A percentile compares a stretch with the other conserved stretches of the same genome.
Evolutionary conservation across 805 yeast species (phyloP).

Genomic region (Suhomyces prunicola): DNA sequence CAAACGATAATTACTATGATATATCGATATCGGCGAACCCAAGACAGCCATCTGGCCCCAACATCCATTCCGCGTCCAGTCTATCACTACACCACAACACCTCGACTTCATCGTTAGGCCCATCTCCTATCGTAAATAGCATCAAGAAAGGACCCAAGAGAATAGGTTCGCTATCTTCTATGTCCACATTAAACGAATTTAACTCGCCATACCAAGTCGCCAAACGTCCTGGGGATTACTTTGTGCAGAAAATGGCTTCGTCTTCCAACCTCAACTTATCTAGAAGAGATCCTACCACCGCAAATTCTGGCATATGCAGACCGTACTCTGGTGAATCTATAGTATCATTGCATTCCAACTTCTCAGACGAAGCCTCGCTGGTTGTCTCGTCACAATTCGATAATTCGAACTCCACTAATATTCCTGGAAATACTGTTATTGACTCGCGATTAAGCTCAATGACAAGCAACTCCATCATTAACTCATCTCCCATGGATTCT

Average conservation of each 20-base stretch:
- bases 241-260: constrained; percentile 26
- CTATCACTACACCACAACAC: constrained; percentile 2
- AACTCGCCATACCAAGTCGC: constrained; percentile 1
- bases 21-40: constrained; percentile 12
- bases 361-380: constrained; percentile 36
- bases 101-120: constrained; percentile 2
- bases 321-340: constrained; percentile 35
- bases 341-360: constrained; percentile 27
- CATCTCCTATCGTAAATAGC: constrained; percentile 3
- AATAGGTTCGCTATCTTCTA: constrained; percentile 26
- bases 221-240: constrained; percentile 44
- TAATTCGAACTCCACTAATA: constrained; percentile 4
- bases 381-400: constrained; percentile 33
- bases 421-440: constrained; percentile 17
- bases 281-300: background rate
- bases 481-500: constrained; percentile 15
- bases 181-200: constrained; percentile 16
- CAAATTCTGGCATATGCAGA: constrained; percentile 7
- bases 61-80: constrained; percentile 2
- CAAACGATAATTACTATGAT: constrained; percentile 28
- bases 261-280: constrained; percentile 18
- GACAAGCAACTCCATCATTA: constrained; percentile 25
- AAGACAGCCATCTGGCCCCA: background rate
- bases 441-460: constrained; percentile 40
- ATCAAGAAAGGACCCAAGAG: constrained; percentile 24